Percentiles rank a stretch among this genome's conserved stretches.
Evolutionary conservation across 768 basidiomycete species (phyloP).

Genomic region (Lepiota brunneoincarnata): DNA sequence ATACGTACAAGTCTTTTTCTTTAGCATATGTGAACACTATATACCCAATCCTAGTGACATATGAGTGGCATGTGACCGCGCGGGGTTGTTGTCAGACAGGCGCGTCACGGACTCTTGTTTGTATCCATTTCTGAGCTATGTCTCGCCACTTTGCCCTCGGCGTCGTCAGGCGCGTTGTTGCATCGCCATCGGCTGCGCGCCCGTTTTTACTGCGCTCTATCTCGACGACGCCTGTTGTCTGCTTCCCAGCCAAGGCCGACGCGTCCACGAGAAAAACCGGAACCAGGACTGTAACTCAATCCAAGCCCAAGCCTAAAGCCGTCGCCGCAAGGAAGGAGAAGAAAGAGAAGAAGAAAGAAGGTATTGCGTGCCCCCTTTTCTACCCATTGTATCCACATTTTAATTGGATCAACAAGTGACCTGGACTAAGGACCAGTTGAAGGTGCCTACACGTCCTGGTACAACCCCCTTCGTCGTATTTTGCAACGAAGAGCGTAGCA

Average conservation of each 20-base stretch:
- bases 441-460: background rate
- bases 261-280: background rate
- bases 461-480: background rate
- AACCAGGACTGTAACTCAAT: background rate
- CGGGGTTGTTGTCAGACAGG: background rate
- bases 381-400: background rate
- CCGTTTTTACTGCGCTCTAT: conserved; percentile 1
- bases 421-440: background rate
- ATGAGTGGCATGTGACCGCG: background rate
- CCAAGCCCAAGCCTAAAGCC: background rate
- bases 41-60: too few species aligned
- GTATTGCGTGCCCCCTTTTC: background rate
- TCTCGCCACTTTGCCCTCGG: background rate
- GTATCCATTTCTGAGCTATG: background rate
- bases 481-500: background rate
- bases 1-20: too few species aligned
- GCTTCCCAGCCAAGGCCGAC: background rate
- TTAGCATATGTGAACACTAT: too few species aligned
- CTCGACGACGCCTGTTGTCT: background rate
- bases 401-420: background rate
- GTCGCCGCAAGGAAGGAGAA: background rate
- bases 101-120: background rate
- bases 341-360: background rate
- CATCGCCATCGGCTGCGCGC: background rate
- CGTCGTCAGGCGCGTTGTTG: background rate